A percentile compares a stretch with the other conserved stretches of the same genome.
Evolutionary conservation across 2,329 filamentous ascomycete species (phyloP).

Genomic region (Xylariaceae sp.): DNA sequence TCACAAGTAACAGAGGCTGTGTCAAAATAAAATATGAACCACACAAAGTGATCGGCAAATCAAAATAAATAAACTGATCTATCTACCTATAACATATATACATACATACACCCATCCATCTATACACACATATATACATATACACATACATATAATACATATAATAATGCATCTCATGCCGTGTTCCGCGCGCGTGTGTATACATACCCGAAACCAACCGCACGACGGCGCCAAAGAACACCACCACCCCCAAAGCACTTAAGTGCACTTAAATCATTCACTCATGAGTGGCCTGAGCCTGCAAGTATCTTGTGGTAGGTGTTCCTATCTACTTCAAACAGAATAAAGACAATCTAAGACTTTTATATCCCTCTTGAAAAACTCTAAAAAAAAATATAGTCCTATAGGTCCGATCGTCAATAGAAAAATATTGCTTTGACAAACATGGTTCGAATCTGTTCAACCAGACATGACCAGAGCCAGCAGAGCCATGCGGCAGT

Average conservation of each 20-base stretch:
- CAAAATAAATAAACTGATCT: neutral
- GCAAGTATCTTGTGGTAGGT: constrained; percentile 37
- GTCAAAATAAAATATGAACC: no score
- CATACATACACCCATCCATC: constrained; percentile 15
- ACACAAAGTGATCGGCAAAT: no score
- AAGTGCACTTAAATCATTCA: constrained; percentile 41
- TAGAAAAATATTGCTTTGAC: neutral
- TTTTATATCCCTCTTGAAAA: constrained; percentile 31
- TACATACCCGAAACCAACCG: constrained; percentile 24
- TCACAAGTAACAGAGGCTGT: no score
- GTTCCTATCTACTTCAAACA: constrained; percentile 40
- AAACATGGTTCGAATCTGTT: constrained; percentile 18
- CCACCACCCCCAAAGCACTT: constrained; percentile 20
- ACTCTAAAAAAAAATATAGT: constrained; percentile 17
- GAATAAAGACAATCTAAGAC: constrained; percentile 25
- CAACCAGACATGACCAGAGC: constrained; percentile 80
- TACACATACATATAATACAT: constrained; percentile 23
- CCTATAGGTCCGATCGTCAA: neutral
- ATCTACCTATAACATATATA: constrained; percentile 24
- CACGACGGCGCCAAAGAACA: constrained; percentile 24
- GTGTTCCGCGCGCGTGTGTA: no score
- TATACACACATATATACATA: constrained; percentile 18
- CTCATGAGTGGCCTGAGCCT: constrained; percentile 43
- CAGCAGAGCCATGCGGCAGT: constrained; percentile 96
- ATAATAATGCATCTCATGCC: neutral